phyloP scores from a whole-genome alignment of 2,329 filamentous ascomycete species.

The Colletotrichum phormii region DNA sequence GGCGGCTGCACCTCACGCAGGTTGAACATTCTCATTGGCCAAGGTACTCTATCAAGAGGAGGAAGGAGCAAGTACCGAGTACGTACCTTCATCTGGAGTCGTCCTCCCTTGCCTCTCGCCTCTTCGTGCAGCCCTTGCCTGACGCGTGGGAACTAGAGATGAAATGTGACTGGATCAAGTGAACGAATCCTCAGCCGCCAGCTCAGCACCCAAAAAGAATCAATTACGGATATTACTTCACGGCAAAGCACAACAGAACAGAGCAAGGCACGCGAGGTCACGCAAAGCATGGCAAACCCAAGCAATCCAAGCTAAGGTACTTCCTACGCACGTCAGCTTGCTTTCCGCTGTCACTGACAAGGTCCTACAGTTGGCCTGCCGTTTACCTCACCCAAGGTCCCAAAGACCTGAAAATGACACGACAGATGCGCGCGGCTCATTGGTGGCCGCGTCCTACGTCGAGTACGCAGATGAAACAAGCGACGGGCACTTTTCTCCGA shows the following conservation, averaged over 20 bases:
- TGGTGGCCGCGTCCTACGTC: slow-evolving; percentile 22
- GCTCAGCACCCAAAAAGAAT: slow-evolving; percentile 21
- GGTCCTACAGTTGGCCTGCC: neutral
- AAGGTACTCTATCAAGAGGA: neutral
- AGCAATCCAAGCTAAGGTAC: neutral
- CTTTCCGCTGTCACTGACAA: neutral
- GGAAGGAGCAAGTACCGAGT: neutral
- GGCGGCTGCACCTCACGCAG: neutral
- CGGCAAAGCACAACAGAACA: slow-evolving; percentile 3
- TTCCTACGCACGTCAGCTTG: slow-evolving; percentile 29
- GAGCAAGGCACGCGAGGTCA: neutral
- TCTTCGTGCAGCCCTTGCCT: neutral
- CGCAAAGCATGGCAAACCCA: no score
- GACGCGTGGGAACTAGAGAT: neutral
- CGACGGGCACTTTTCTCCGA: slow-evolving; percentile 17
- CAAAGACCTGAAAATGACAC: neutral
- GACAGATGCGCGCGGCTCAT: slow-evolving; percentile 32
- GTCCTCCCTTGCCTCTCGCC: slow-evolving; percentile 20
- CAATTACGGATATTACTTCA: neutral
- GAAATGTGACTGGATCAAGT: slow-evolving; percentile 15
- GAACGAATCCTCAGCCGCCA: slow-evolving; percentile 23
- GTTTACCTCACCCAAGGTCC: neutral
- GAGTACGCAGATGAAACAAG: slow-evolving; percentile 31
- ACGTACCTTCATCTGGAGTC: neutral
- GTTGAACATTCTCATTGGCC: neutral